These are phyloP conservation scores for Penicillium polonicum DNA, from an alignment of 2,329 filamentous ascomycete genomes.

Conservation along the genomic window DNA sequence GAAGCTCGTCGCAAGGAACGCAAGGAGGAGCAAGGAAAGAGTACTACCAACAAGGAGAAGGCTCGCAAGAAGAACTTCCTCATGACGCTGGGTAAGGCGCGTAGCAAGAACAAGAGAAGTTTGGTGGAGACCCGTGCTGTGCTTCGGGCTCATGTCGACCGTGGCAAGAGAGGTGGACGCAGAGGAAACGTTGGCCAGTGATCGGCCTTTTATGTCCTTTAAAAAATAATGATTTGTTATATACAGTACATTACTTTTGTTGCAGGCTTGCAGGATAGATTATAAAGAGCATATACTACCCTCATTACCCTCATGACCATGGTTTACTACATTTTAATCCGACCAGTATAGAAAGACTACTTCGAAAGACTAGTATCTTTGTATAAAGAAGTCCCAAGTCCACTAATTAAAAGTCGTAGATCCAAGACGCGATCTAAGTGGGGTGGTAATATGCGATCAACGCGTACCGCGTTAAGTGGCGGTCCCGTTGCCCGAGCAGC, in stretches of 20 bases:
- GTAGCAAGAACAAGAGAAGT: conserved; percentile 92
- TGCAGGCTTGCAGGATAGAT: neutral
- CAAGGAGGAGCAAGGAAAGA: conserved; percentile 88
- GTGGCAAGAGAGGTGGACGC: conserved; percentile 79
- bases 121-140: conserved; percentile 80
- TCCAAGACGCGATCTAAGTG: neutral
- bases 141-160: conserved; percentile 75
- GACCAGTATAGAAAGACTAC: neutral
- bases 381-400: neutral
- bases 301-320: neutral
- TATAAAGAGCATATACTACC: neutral
- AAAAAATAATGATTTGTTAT: conserved; percentile 11
- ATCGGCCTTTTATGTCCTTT: neutral
- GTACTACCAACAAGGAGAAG: conserved; percentile 96
- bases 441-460: neutral
- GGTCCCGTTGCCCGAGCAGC: conserved; percentile 5
- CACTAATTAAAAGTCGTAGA: neutral
- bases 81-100: conserved; percentile 96
- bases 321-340: neutral
- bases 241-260: neutral
- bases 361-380: no score
- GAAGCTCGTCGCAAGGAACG: conserved; percentile 80
- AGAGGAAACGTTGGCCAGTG: conserved; percentile 61
- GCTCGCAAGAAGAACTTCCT: conserved; percentile 95
- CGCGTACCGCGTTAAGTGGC: conserved; percentile 7